phyloP scores from a whole-genome alignment of 2,329 filamentous ascomycete genomes.

The Chaetomium sp. region DNA sequence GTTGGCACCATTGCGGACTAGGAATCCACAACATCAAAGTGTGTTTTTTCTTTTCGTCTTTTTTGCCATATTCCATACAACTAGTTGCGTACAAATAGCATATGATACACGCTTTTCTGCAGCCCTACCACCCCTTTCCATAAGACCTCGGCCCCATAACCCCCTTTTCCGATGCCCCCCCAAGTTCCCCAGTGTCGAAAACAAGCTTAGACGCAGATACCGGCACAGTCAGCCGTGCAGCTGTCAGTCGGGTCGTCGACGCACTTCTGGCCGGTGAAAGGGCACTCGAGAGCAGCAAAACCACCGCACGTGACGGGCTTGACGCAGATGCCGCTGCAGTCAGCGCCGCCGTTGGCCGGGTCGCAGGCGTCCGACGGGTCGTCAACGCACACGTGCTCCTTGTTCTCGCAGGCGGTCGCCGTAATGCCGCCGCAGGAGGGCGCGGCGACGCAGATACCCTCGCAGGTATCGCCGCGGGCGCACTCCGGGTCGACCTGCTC shows the following conservation, averaged over 20 bases:
- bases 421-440: constrained; percentile 24
- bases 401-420: constrained; percentile 13
- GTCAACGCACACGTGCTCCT: constrained; percentile 22
- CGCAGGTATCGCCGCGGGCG: constrained; percentile 20
- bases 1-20: no score
- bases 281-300: constrained; percentile 32
- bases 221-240: constrained; percentile 38
- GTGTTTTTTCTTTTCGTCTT: neutral
- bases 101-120: neutral
- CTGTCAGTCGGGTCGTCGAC: constrained; percentile 37
- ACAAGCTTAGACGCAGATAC: constrained; percentile 30
- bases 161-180: no score
- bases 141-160: no score
- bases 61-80: neutral
- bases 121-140: neutral
- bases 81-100: no score
- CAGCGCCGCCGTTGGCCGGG: constrained; percentile 19
- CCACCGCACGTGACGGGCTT: constrained; percentile 32
- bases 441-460: constrained; percentile 15
- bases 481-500: constrained; percentile 14
- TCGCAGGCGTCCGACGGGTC: constrained; percentile 24
- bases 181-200: neutral
- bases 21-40: no score
- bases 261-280: constrained; percentile 29
- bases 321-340: constrained; percentile 26